Conservation (phyloP, 345 rosid genomes). For the Punica granatum region DNA sequence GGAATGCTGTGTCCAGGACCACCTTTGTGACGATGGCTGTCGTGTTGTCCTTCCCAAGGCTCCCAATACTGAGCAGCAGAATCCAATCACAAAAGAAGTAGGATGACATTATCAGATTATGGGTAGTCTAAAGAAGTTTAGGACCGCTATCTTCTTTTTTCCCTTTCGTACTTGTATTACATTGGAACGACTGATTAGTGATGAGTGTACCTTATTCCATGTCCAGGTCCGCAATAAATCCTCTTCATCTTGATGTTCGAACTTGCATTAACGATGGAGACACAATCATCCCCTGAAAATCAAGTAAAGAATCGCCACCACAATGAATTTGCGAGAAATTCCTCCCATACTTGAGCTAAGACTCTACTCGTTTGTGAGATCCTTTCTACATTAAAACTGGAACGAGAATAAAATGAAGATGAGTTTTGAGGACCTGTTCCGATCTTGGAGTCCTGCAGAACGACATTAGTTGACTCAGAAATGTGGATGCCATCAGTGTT, state of each 20-base stretch:
- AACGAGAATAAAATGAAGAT: not conserved
- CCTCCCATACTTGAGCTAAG: not conserved
- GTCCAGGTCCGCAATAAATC: conserved; percentile 91
- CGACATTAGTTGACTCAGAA: conserved; percentile 64
- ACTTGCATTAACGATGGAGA: conserved; percentile 84
- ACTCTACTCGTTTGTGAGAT: not conserved
- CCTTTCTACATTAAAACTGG: not conserved
- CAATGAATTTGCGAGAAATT: not conserved
- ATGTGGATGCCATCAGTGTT: conserved; percentile 97
- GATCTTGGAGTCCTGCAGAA: conserved; percentile 78
- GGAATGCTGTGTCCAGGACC: conserved; percentile 75
- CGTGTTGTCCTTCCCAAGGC: conserved; percentile 85
- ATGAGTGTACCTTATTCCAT: conserved; percentile 67
- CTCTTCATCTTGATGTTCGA: conserved; percentile 76
- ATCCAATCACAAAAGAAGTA: conserved; percentile 4
- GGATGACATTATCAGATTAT: not conserved
- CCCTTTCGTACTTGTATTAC: not conserved
- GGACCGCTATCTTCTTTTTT: not conserved
- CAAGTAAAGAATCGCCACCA: conserved; percentile 11
- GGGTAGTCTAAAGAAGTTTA: not conserved
- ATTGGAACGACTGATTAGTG: not conserved
- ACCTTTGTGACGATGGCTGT: conserved; percentile 68
- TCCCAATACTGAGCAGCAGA: conserved; percentile 59
- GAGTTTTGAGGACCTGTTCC: conserved; percentile 68
- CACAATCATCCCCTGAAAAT: conserved; percentile 81